Percentiles rank a stretch among this genome's conserved stretches.
These are phyloP conservation scores for Imleria badia DNA, from an alignment of 768 basidiomycete species.

Conservation along the genomic window DNA sequence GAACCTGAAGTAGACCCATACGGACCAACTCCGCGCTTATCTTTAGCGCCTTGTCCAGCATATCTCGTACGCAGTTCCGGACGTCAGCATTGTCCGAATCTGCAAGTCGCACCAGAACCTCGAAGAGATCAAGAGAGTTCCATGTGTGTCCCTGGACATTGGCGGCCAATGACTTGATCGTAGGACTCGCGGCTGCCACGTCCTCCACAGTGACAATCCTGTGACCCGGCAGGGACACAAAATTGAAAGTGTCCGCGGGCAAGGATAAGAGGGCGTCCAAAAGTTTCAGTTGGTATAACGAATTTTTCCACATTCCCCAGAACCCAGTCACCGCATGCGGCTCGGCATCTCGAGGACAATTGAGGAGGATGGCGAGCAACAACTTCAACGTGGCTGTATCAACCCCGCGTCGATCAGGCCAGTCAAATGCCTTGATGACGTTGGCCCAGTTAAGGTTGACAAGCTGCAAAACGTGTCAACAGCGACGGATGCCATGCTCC, in stretches of 20 bases:
- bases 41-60: constrained; percentile 92
- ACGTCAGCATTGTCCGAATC: constrained; percentile 72
- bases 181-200: constrained; percentile 78
- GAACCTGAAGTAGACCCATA: constrained; percentile 88
- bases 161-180: constrained; percentile 87
- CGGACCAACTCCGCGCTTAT: constrained; percentile 93
- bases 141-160: constrained; percentile 92
- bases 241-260: constrained; percentile 89
- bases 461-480: constrained; percentile 44
- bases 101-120: constrained; percentile 79
- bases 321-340: constrained; percentile 83
- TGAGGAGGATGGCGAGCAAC: constrained; percentile 82
- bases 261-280: constrained; percentile 87
- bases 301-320: constrained; percentile 84
- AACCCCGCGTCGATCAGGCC: constrained; percentile 77
- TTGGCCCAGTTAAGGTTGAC: constrained; percentile 74
- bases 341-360: constrained; percentile 73
- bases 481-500: not conserved
- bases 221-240: constrained; percentile 81
- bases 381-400: constrained; percentile 90
- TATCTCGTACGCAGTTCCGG: constrained; percentile 75
- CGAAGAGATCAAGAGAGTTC: constrained; percentile 91
- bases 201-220: constrained; percentile 88
- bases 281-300: constrained; percentile 81
- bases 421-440: constrained; percentile 85